Evolutionary conservation across 345 rosid genomes (phyloP).

Genomic region (Gossypium arboreum): DNA sequence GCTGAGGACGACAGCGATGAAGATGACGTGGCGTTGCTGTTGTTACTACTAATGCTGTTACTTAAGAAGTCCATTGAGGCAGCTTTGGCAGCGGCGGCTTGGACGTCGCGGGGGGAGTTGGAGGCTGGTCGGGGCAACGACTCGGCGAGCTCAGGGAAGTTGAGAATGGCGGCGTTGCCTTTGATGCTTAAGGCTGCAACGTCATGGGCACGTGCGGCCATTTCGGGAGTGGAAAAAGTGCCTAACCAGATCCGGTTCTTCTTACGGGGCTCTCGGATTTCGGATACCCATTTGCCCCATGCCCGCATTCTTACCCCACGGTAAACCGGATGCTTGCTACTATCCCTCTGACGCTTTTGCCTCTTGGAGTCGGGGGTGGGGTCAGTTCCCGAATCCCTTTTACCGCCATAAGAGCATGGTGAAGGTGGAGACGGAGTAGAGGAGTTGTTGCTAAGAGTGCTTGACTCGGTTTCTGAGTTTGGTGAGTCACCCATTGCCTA

Average conservation of each 20-base stretch:
- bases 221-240: slow-evolving; percentile 54
- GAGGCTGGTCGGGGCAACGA: slow-evolving; percentile 47
- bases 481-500: slow-evolving; percentile 18
- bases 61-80: slow-evolving; percentile 35
- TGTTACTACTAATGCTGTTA: neutral
- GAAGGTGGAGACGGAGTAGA: neutral
- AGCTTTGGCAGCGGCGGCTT: slow-evolving; percentile 52
- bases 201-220: slow-evolving; percentile 72
- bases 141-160: slow-evolving; percentile 48
- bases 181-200: slow-evolving; percentile 54
- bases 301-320: slow-evolving; percentile 57
- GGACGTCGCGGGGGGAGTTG: slow-evolving; percentile 41
- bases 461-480: slow-evolving; percentile 17
- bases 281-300: slow-evolving; percentile 70
- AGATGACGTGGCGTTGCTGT: neutral
- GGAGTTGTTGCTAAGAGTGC: neutral
- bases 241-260: slow-evolving; percentile 66
- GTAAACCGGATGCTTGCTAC: slow-evolving; percentile 38
- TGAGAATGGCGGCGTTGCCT: slow-evolving; percentile 45
- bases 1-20: slow-evolving; percentile 12
- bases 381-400: neutral
- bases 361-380: neutral
- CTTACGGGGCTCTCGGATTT: slow-evolving; percentile 63
- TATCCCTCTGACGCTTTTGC: slow-evolving; percentile 31
- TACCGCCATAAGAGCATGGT: neutral